Evolutionary conservation across 208 protist genomes (phyloP).

Genomic region (Wallacemonas sp.): DNA sequence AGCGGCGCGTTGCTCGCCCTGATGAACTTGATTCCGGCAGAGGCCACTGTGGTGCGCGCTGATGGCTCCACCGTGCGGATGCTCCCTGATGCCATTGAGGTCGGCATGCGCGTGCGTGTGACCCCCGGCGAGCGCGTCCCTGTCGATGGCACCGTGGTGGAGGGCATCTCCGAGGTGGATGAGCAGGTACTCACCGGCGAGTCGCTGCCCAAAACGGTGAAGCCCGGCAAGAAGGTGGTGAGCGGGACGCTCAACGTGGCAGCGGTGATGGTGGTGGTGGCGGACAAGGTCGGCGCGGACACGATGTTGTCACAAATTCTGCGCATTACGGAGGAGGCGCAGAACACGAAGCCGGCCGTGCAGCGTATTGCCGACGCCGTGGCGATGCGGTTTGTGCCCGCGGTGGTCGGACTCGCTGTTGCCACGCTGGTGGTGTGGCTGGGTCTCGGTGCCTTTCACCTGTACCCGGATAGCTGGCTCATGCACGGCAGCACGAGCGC

Average conservation of each 20-base stretch:
- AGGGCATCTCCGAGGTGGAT: constrained; percentile 87
- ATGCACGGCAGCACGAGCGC: background rate
- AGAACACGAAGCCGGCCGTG: constrained; percentile 94
- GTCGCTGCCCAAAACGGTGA: constrained; percentile 70
- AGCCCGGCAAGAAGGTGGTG: constrained; percentile 49
- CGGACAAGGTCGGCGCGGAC: constrained; percentile 76
- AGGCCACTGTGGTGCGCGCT: constrained; percentile 33
- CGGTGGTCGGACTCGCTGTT: constrained; percentile 86
- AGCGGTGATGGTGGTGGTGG: constrained; percentile 54
- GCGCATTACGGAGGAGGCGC: constrained; percentile 95
- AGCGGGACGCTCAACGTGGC: constrained; percentile 82
- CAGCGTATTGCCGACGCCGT: constrained; percentile 92
- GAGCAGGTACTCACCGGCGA: constrained; percentile 96
- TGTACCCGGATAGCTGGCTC: constrained; percentile 71
- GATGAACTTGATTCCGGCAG: constrained; percentile 77
- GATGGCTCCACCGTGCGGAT: constrained; percentile 16
- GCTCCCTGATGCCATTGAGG: constrained; percentile 29
- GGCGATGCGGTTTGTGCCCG: constrained; percentile 93
- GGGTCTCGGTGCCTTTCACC: constrained; percentile 44
- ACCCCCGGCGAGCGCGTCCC: constrained; percentile 89
- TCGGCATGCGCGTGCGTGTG: constrained; percentile 81
- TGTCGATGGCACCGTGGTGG: constrained; percentile 88
- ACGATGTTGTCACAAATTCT: constrained; percentile 94
- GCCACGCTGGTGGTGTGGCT: constrained; percentile 92
- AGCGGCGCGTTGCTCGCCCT: constrained; percentile 85